Percentiles rank a stretch among this genome's conserved stretches.
Evolutionary conservation across 345 rosid genomes (phyloP).

Genomic region (Rhodamnia argentea): DNA sequence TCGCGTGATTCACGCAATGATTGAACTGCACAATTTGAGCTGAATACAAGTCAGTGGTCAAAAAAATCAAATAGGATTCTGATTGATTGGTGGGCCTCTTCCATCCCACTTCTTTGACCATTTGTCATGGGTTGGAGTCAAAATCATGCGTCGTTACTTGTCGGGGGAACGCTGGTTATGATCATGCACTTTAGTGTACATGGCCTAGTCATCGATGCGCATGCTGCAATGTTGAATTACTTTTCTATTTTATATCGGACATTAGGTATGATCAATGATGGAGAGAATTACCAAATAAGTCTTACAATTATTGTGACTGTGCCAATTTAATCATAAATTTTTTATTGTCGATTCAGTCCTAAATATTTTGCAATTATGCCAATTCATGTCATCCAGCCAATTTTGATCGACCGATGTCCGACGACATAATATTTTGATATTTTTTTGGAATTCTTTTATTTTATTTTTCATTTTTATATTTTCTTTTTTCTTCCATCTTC

Average conservation of each 20-base stretch:
- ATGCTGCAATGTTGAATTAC: not conserved
- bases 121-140: not conserved
- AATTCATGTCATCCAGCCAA: too few species aligned
- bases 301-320: too few species aligned
- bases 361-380: too few species aligned
- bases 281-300: too few species aligned
- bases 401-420: too few species aligned
- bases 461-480: too few species aligned
- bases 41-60: not conserved
- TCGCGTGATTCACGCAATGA: not conserved
- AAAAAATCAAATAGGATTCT: not conserved
- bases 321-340: too few species aligned
- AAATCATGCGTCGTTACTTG: not conserved
- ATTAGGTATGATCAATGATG: not conserved
- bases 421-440: too few species aligned
- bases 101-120: not conserved
- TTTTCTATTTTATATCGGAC: not conserved
- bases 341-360: too few species aligned
- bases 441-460: too few species aligned
- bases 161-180: not conserved
- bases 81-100: not conserved
- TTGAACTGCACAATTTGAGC: not conserved
- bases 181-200: not conserved
- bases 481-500: too few species aligned
- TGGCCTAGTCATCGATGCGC: not conserved